Evolutionary conservation across 129 eudicot genomes (phyloP).

Genomic region (Escallonia herrerae): DNA sequence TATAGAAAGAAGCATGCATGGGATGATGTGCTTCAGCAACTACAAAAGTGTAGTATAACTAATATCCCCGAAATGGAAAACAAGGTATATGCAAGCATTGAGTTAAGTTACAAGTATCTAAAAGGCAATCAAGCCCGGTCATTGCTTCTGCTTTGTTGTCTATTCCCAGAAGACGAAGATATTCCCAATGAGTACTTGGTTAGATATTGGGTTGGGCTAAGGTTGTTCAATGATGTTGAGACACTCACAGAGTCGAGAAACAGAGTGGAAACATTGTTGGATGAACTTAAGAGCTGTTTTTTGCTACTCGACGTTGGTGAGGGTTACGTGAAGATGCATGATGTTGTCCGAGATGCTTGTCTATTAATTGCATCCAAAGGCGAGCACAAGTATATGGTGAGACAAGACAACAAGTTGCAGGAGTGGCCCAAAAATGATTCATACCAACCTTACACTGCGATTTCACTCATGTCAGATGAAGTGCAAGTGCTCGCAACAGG

Average conservation of each 20-base stretch:
- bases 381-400: neutral
- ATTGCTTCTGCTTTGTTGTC: conserved; percentile 16
- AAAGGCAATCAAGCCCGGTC: conserved; percentile 2
- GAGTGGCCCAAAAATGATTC: conserved; percentile 7
- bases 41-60: neutral
- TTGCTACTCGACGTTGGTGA: neutral
- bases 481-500: neutral
- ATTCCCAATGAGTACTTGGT: conserved; percentile 9
- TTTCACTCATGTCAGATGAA: neutral
- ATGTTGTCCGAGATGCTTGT: conserved; percentile 8
- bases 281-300: neutral
- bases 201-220: conserved; percentile 12
- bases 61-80: neutral
- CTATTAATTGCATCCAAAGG: conserved; percentile 5
- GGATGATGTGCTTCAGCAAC: neutral
- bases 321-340: conserved; percentile 13
- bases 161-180: conserved; percentile 5
- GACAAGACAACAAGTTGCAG: neutral
- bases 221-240: neutral
- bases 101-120: conserved; percentile 13
- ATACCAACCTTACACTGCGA: neutral
- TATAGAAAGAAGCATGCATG: neutral
- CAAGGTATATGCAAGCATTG: neutral
- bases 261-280: neutral
- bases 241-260: conserved; percentile 10